phyloP scores from a whole-genome alignment of 2,329 filamentous ascomycete genomes.

The Gnomoniopsis sp. region DNA sequence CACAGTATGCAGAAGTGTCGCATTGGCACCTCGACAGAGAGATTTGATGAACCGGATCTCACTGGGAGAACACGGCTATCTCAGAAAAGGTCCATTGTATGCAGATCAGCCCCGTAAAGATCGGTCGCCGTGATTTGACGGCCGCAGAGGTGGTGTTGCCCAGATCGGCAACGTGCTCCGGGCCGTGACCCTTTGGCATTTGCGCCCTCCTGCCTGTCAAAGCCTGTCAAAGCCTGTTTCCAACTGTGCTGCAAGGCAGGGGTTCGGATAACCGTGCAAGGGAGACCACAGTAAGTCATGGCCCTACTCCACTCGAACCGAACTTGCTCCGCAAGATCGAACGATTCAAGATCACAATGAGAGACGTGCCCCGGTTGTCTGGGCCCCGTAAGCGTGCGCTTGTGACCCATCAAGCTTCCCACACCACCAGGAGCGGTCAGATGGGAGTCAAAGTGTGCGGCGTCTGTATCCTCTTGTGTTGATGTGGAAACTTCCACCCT shows the following conservation, averaged over 20 bases:
- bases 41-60: slow-evolving; percentile 16
- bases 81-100: slow-evolving; percentile 10
- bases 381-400: background rate
- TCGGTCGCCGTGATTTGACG: slow-evolving; percentile 18
- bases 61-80: slow-evolving; percentile 18
- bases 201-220: slow-evolving; percentile 3
- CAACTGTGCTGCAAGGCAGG: background rate
- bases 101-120: slow-evolving; percentile 16
- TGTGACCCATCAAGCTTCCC: slow-evolving; percentile 1
- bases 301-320: slow-evolving; percentile 7
- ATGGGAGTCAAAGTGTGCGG: background rate
- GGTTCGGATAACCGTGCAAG: background rate
- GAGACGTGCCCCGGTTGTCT: background rate
- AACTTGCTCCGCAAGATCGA: slow-evolving; percentile 18
- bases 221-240: background rate
- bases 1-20: background rate
- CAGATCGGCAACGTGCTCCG: slow-evolving; percentile 15
- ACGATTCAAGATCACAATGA: slow-evolving; percentile 19
- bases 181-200: slow-evolving; percentile 2
- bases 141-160: slow-evolving; percentile 14
- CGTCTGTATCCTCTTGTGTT: background rate
- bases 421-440: slow-evolving; percentile 10
- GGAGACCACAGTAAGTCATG: background rate
- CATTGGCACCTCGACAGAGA: background rate
- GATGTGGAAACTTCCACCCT: background rate